Conservation (phyloP, 768 basidiomycete genomes). For the Phanerochaete carnosa region DNA sequence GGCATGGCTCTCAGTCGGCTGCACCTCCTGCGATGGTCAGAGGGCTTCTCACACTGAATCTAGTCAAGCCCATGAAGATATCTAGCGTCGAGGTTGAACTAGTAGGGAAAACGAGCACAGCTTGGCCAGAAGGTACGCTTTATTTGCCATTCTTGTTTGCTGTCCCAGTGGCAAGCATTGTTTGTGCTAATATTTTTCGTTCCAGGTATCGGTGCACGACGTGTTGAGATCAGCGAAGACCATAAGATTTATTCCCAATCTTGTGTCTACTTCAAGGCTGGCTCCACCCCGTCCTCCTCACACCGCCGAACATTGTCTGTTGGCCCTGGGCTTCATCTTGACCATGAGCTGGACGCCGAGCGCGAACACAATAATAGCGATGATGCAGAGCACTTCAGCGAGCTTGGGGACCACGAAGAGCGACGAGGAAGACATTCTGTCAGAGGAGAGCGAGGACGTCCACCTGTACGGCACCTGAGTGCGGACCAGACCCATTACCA, state of each 20-base stretch:
- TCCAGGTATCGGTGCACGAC: constrained; percentile 62
- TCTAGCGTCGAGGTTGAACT: constrained; percentile 82
- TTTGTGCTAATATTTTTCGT: constrained; percentile 1
- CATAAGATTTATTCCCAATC: constrained; percentile 70
- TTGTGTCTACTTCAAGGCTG: constrained; percentile 70
- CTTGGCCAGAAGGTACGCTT: constrained; percentile 87
- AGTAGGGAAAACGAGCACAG: constrained; percentile 63
- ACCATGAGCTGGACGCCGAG: constrained; percentile 32
- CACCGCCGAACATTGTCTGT: constrained; percentile 48
- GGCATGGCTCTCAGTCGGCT: constrained; percentile 26
- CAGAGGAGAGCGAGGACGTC: constrained; percentile 18
- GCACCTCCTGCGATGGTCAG: constrained; percentile 56
- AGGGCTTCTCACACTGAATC: constrained; percentile 59
- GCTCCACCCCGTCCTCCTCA: constrained; percentile 35
- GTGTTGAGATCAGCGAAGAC: constrained; percentile 76
- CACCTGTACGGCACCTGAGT: constrained; percentile 25
- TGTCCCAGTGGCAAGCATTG: neutral
- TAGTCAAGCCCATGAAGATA: constrained; percentile 80
- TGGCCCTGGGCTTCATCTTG: constrained; percentile 47
- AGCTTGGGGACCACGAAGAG: constrained; percentile 12
- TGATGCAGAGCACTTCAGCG: constrained; percentile 30
- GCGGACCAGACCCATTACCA: constrained; percentile 30
- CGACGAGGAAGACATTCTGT: constrained; percentile 13
- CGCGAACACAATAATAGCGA: constrained; percentile 23
- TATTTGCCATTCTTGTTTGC: neutral